Conservation (phyloP, 768 basidiomycete genomes). For the Phlegmacium glaucopus region DNA sequence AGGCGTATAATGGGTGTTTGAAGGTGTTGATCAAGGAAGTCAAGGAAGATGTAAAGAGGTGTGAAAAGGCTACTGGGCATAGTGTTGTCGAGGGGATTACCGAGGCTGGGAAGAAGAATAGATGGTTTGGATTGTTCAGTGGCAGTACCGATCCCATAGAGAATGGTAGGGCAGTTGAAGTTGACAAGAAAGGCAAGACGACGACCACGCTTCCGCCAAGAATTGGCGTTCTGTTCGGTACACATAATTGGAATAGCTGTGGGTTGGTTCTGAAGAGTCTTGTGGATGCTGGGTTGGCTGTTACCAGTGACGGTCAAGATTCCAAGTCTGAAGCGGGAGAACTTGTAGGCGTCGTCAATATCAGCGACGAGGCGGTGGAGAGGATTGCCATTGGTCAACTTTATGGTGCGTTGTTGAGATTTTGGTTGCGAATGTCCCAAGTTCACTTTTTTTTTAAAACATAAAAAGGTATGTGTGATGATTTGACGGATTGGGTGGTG, state of each 20-base stretch:
- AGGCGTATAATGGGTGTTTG: conserved; percentile 64
- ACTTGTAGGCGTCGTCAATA: conserved; percentile 22
- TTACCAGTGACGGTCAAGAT: conserved; percentile 8
- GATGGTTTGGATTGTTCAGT: conserved; percentile 8
- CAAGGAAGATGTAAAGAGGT: conserved; percentile 41
- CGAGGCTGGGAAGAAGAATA: neutral
- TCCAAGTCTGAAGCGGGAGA: conserved; percentile 9
- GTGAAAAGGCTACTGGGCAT: neutral
- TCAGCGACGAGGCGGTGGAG: conserved; percentile 57
- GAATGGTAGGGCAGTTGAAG: neutral
- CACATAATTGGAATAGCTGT: conserved; percentile 79
- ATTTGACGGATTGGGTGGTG: conserved; percentile 70
- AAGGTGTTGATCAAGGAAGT: conserved; percentile 53
- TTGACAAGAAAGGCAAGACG: neutral
- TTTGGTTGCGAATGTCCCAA: neutral
- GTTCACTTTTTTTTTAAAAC: neutral
- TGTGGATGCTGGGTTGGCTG: conserved; percentile 45
- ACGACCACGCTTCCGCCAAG: conserved; percentile 6
- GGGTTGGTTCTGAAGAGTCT: conserved; percentile 60
- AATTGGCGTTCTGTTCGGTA: conserved; percentile 78
- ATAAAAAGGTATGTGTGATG: conserved; percentile 84
- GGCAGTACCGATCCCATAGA: neutral
- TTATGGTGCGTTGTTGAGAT: conserved; percentile 62
- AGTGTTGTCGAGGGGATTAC: neutral
- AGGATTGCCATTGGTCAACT: conserved; percentile 77